Evolutionary conservation across 2,329 filamentous ascomycete species (phyloP).

Genomic region (Furcasterigmium furcatum): DNA sequence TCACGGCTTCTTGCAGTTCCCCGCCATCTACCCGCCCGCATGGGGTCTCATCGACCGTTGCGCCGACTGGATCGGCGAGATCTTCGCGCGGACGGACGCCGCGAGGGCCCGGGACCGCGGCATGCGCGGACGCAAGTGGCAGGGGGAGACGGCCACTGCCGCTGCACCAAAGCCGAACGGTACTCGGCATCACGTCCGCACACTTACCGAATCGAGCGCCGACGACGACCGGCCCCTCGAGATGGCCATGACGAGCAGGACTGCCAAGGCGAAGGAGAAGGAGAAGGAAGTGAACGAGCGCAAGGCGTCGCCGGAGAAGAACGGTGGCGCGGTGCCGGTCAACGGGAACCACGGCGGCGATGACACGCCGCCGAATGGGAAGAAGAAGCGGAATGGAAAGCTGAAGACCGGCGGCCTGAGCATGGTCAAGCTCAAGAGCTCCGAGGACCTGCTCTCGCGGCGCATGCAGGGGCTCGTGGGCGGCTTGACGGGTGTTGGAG

Average conservation of each 20-base stretch:
- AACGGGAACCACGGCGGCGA: background rate
- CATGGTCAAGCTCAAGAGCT: constrained; percentile 52
- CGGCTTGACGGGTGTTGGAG: constrained; percentile 45
- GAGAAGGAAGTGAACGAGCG: constrained; percentile 11
- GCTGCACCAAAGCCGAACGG: constrained; percentile 5
- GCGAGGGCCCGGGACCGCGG: constrained; percentile 18
- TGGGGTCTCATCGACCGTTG: constrained; percentile 84
- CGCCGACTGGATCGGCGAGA: constrained; percentile 75
- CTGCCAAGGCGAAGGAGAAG: constrained; percentile 15
- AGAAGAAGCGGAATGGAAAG: constrained; percentile 18
- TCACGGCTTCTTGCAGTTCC: constrained; percentile 93
- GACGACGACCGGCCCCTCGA: constrained; percentile 82
- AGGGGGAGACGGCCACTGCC: constrained; percentile 1
- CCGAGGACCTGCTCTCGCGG: constrained; percentile 53
- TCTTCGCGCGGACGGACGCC: constrained; percentile 57
- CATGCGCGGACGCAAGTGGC: constrained; percentile 5
- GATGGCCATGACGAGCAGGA: constrained; percentile 64
- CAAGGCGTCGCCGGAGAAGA: constrained; percentile 10
- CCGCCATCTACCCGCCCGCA: constrained; percentile 80
- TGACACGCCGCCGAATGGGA: background rate
- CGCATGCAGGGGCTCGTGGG: constrained; percentile 57
- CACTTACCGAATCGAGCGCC: constrained; percentile 59
- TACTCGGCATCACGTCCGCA: constrained; percentile 29
- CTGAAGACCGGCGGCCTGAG: constrained; percentile 34
- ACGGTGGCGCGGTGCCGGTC: background rate